These are phyloP conservation scores for Hordeum vulgare DNA, from an alignment of 176 grass and related monocot genomes.

Conservation along the genomic window MorexV3_pseudomolecules_assembly NC_058520.1:484270250-484270749, in stretches of 20 bases:
- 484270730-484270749: slow-evolving; percentile 74
- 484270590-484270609: slow-evolving; percentile 51
- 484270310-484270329: slow-evolving; percentile 18
- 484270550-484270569: slow-evolving; percentile 46
- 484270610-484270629: slow-evolving; percentile 49
- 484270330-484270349: slow-evolving; percentile 27
- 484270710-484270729: slow-evolving; percentile 74
- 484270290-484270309: not conserved
- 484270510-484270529: slow-evolving; percentile 36
- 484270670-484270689: slow-evolving; percentile 51
- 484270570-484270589: slow-evolving; percentile 29
- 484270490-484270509: slow-evolving; percentile 58
- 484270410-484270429: slow-evolving; percentile 28
- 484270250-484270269: too few species aligned
- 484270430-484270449: slow-evolving; percentile 42
- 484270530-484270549: slow-evolving; percentile 52
- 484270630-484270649: slow-evolving; percentile 67
- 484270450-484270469: slow-evolving; percentile 47
- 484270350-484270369: slow-evolving; percentile 12
- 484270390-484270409: slow-evolving; percentile 31
- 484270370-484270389: slow-evolving; percentile 44
- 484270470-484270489: slow-evolving; percentile 31
- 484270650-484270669: slow-evolving; percentile 77
- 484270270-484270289: not conserved
- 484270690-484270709: slow-evolving; percentile 68